Evolutionary conservation across 306 rosid species (phyloP).

Genomic region (Coriaria nepalensis): DNA sequence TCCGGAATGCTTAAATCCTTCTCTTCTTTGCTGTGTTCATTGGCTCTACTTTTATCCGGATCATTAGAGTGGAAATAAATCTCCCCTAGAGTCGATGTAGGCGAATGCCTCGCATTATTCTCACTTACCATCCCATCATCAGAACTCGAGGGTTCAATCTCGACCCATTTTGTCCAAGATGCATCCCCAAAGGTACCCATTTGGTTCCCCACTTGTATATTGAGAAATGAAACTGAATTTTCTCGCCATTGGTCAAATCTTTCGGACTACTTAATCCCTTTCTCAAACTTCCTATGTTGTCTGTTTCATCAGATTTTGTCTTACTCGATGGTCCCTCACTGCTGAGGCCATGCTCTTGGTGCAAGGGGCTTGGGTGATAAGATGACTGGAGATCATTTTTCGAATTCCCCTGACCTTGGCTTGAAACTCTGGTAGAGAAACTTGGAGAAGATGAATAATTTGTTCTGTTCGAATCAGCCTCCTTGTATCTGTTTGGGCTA

Average conservation of each 20-base stretch:
- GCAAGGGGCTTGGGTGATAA: constrained; percentile 23
- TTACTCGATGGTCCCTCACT: constrained; percentile 14
- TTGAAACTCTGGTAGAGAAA: constrained; percentile 26
- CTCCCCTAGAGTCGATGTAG: constrained; percentile 10
- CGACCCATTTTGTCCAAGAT: constrained; percentile 36
- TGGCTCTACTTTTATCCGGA: constrained; percentile 11
- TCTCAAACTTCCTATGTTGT: constrained; percentile 23
- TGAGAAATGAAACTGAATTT: constrained; percentile 81
- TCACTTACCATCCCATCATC: constrained; percentile 19
- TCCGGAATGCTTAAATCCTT: constrained; percentile 15
- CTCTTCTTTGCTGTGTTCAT: constrained; percentile 20
- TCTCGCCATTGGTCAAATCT: constrained; percentile 23
- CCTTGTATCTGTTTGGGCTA: constrained; percentile 19
- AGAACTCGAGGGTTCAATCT: constrained; percentile 34
- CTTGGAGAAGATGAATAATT: constrained; percentile 28
- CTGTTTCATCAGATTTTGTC: constrained; percentile 22
- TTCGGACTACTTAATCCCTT: constrained; percentile 22
- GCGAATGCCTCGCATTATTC: constrained; percentile 16
- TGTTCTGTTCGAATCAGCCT: constrained; percentile 24
- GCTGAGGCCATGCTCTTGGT: constrained; percentile 21
- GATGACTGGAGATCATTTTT: constrained; percentile 19
- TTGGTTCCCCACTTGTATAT: constrained; percentile 94
- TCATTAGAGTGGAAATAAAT: constrained; percentile 12
- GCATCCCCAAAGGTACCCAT: constrained; percentile 53
- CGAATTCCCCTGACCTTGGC: constrained; percentile 25